Evolutionary conservation across 2,329 filamentous ascomycete genomes (phyloP), one percentile per base, ranked within the genome.

Genomic region (Coniochaeta ligniaria): DNA sequence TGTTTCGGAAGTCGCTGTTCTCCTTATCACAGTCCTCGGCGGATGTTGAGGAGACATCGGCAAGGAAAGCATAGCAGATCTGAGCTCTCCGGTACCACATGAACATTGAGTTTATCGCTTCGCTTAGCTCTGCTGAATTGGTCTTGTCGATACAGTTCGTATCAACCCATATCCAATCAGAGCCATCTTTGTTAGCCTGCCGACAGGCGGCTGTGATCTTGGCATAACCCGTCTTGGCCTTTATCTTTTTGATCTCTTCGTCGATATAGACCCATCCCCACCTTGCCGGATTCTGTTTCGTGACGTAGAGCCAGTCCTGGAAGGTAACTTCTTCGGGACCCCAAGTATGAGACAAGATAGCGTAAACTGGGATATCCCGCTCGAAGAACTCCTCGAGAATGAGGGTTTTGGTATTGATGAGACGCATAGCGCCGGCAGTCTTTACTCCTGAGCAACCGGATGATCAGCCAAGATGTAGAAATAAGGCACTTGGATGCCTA

Each of bases 281-380:
- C 22, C 43, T 47, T 2, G 43, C 43, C 22, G 22, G 43, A 24
- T 22, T 24, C 22, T 47, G 43, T 47, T 24, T 47, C 6, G 43
- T 47, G 50, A 35, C 50, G 38, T 35, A 36, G 31, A 56, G 54
- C 50, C 54, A 56, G 54, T 61, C 47, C n/a, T 57, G 45, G 50
- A 57, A 60, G 6, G 60, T 47, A 16, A 54, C 31, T 47, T 60
- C 60, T 2, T 58, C 58, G 24, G 50, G 6, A 17, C 38, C 60
- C 60, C 60, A 61, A 2, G 58, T 60, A 28, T 61, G 60, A 4
- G 57, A 60, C 3, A 61, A 28, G 38, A 77, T 61, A 4, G 58
- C 60, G 36, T 61, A 69, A 17, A 33, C 35, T 3, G 64, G 62
- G 16, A 62, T 60, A 9, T 38, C 22, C 41, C 22, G 35, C 43